Evolutionary conservation across 768 basidiomycete species (phyloP).

Genomic region (Exsudoporus frostii): DNA sequence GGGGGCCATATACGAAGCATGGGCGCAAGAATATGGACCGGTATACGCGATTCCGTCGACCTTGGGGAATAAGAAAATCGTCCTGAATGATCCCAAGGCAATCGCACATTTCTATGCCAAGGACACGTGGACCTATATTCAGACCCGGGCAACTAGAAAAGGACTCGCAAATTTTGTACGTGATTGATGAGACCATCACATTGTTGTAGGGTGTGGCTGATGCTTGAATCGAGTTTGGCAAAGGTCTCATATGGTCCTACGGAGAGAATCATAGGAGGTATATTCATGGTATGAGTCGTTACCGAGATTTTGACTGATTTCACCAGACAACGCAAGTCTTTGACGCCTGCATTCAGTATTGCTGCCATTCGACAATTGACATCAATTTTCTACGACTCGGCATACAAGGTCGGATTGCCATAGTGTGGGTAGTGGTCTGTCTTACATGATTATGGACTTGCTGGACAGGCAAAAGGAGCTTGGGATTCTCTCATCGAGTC

Average conservation of each 20-base stretch:
- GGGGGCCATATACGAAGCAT: constrained; percentile 16
- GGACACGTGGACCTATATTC: constrained; percentile 36
- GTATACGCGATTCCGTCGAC: constrained; percentile 17
- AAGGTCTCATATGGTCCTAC: constrained; percentile 30
- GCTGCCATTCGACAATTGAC: constrained; percentile 37
- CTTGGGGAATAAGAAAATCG: constrained; percentile 6
- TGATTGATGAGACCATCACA: background rate
- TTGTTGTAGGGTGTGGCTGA: background rate
- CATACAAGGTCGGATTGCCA: constrained; percentile 6
- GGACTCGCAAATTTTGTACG: constrained; percentile 28
- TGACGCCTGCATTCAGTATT: constrained; percentile 39
- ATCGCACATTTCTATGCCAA: constrained; percentile 14
- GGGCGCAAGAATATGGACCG: constrained; percentile 19
- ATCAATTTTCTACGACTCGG: constrained; percentile 37
- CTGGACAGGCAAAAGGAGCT: background rate
- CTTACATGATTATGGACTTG: background rate
- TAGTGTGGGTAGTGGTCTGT: background rate
- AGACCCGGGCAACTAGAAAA: constrained; percentile 30
- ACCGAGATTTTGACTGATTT: background rate
- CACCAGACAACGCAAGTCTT: constrained; percentile 34
- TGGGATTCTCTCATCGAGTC: background rate
- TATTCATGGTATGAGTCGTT: background rate
- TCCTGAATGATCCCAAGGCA: constrained; percentile 41
- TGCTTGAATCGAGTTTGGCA: constrained; percentile 16
- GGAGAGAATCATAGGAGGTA: constrained; percentile 48